Evolutionary conservation across 352 stramenopile species (phyloP).

Genomic region (Globisporangium rhizosaccharum): DNA sequence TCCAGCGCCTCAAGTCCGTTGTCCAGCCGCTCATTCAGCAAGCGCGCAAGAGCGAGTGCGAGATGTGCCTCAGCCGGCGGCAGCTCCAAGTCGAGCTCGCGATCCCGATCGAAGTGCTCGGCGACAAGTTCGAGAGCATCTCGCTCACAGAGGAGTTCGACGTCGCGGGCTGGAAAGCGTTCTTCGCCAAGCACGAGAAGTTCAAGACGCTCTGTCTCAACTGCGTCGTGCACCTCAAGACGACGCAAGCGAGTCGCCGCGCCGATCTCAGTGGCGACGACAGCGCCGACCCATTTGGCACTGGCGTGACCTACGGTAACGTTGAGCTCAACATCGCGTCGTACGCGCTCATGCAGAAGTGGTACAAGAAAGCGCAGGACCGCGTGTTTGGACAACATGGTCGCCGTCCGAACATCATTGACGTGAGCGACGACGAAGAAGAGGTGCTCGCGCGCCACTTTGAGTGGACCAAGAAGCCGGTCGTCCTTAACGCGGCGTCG

Average conservation of each 20-base stretch:
- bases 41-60: conserved; percentile 89
- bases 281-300: conserved; percentile 12
- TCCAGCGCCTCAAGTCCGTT: conserved; percentile 78
- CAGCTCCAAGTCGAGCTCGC: conserved; percentile 94
- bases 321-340: conserved; percentile 82
- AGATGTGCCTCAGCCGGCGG: conserved; percentile 92
- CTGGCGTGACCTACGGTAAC: conserved; percentile 36
- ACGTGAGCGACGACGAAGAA: conserved; percentile 88
- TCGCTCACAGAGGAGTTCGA: conserved; percentile 89
- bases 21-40: conserved; percentile 91
- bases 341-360: conserved; percentile 88
- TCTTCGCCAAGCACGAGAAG: conserved; percentile 90
- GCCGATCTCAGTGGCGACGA: conserved; percentile 19
- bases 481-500: conserved; percentile 68
- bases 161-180: conserved; percentile 93
- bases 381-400: conserved; percentile 80
- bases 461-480: conserved; percentile 74
- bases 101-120: conserved; percentile 90
- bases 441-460: conserved; percentile 57
- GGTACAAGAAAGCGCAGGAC: conserved; percentile 88
- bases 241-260: conserved; percentile 12
- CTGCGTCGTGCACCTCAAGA: conserved; percentile 85
- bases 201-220: conserved; percentile 95
- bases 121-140: conserved; percentile 89
- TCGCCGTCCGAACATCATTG: conserved; percentile 45